These are phyloP conservation scores for Platanus orientalis DNA, from an alignment of 164 flowering plant genomes.

Conservation along the genomic window DNA sequence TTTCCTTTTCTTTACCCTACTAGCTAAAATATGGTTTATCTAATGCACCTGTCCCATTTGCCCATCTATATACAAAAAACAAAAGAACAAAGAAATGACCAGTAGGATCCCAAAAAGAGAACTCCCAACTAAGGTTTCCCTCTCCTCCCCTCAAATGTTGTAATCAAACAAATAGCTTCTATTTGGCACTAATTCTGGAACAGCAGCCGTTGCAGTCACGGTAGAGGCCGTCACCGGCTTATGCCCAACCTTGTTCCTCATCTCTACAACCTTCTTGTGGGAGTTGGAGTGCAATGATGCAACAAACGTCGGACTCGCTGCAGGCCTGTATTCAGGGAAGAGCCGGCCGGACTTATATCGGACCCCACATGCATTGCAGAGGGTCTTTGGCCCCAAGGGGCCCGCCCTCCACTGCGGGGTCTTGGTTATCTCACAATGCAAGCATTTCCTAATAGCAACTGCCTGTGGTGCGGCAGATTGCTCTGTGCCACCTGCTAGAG, in stretches of 20 bases:
- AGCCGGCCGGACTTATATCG: slow-evolving; percentile 90
- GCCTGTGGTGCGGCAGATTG: slow-evolving; percentile 13
- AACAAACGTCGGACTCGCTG: slow-evolving; percentile 91
- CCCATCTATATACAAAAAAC: background rate
- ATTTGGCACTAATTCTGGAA: slow-evolving; percentile 34
- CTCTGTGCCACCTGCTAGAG: slow-evolving; percentile 17
- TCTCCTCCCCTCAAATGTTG: slow-evolving; percentile 15
- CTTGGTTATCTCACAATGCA: slow-evolving; percentile 88
- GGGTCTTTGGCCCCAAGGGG: slow-evolving; percentile 94
- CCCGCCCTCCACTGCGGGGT: slow-evolving; percentile 98
- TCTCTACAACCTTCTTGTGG: slow-evolving; percentile 86
- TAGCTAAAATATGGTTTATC: background rate
- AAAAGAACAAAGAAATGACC: background rate
- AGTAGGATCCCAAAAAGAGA: background rate
- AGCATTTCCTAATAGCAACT: slow-evolving; percentile 56
- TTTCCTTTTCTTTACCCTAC: background rate
- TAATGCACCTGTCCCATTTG: background rate
- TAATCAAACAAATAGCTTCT: slow-evolving; percentile 22
- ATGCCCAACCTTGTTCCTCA: slow-evolving; percentile 45
- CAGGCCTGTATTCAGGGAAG: slow-evolving; percentile 95
- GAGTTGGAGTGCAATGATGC: slow-evolving; percentile 84
- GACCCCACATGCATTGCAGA: slow-evolving; percentile 96
- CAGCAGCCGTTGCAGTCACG: background rate
- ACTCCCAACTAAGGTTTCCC: background rate
- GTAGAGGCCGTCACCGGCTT: background rate